A percentile compares a stretch with the other conserved stretches of the same genome.
Conservation (phyloP, 352 stramenopile genomes). For the Pythium volutum region DNA sequence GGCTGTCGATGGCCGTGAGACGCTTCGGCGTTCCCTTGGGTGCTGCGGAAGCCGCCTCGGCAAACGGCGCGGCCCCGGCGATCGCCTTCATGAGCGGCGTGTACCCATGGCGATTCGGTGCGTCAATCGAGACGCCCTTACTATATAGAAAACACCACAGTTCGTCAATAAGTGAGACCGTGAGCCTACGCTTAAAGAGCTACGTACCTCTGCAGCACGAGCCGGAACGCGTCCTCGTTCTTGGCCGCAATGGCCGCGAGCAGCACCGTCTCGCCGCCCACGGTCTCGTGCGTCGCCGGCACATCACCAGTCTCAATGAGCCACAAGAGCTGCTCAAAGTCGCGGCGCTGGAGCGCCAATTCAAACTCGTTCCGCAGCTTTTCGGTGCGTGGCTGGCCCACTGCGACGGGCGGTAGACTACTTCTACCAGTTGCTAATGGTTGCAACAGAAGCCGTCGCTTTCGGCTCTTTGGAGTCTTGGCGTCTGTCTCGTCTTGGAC, state of each 20-base stretch:
- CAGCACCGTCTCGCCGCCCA: conserved; percentile 53
- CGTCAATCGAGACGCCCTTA: conserved; percentile 60
- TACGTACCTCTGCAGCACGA: conserved; percentile 45
- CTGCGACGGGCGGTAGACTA: too few species aligned
- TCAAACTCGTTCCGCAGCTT: conserved; percentile 39
- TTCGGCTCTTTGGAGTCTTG: background rate
- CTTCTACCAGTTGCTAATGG: background rate
- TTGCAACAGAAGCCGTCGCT: conserved; percentile 1
- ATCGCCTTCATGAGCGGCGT: conserved; percentile 78
- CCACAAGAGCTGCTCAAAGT: conserved; percentile 66
- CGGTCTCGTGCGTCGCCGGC: conserved; percentile 45
- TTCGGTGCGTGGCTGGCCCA: background rate
- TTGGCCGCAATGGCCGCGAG: conserved; percentile 54
- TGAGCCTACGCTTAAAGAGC: background rate
- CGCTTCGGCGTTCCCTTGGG: background rate
- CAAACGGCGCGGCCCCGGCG: conserved; percentile 35
- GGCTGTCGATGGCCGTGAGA: background rate
- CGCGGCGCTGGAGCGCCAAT: conserved; percentile 46
- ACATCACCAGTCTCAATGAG: conserved; percentile 63
- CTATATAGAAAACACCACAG: background rate
- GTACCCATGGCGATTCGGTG: conserved; percentile 49
- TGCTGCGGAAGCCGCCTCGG: conserved; percentile 6
- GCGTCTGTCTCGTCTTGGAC: background rate
- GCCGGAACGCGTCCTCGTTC: conserved; percentile 33
- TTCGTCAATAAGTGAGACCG: background rate